These are phyloP conservation scores for Phytophthora multivora DNA, from an alignment of 352 stramenopile species.

Conservation along the genomic window DNA sequence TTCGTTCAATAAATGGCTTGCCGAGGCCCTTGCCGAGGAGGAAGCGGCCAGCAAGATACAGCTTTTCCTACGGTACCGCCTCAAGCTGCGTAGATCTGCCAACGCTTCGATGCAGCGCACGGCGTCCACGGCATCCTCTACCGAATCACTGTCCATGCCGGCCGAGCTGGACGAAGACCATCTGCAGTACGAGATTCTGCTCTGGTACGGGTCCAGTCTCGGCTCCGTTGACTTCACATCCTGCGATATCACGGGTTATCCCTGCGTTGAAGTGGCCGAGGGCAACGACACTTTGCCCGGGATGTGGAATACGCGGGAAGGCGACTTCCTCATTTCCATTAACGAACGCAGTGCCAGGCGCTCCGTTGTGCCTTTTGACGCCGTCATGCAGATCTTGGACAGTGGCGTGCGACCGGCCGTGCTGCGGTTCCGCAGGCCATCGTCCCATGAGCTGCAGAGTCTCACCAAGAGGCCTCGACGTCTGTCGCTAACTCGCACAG, in stretches of 20 bases:
- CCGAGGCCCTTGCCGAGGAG: conserved; percentile 31
- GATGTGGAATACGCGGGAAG: conserved; percentile 68
- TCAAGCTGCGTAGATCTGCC: conserved; percentile 30
- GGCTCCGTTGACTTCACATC: conserved; percentile 48
- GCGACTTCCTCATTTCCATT: conserved; percentile 66
- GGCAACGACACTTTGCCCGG: conserved; percentile 66
- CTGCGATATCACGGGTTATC: conserved; percentile 56
- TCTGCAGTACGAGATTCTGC: conserved; percentile 59
- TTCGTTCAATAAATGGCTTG: conserved; percentile 44
- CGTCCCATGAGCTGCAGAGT: conserved; percentile 47
- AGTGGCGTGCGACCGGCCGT: conserved; percentile 65
- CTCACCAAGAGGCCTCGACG: conserved; percentile 27
- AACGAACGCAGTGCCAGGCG: conserved; percentile 55
- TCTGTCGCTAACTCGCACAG: conserved; percentile 12
- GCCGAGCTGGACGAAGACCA: conserved; percentile 47
- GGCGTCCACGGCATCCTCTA: conserved; percentile 30
- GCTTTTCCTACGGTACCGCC: conserved; percentile 34
- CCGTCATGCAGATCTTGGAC: conserved; percentile 61
- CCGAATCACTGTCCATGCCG: conserved; percentile 26
- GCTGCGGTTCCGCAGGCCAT: conserved; percentile 61
- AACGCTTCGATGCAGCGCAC: conserved; percentile 32
- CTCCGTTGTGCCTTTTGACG: conserved; percentile 45
- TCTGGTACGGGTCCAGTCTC: conserved; percentile 64
- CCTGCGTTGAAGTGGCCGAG: conserved; percentile 55
- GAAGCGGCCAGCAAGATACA: conserved; percentile 44